Evolutionary conservation across 2,329 filamentous ascomycete genomes (phyloP).

Genomic region (Exophiala sp.): DNA sequence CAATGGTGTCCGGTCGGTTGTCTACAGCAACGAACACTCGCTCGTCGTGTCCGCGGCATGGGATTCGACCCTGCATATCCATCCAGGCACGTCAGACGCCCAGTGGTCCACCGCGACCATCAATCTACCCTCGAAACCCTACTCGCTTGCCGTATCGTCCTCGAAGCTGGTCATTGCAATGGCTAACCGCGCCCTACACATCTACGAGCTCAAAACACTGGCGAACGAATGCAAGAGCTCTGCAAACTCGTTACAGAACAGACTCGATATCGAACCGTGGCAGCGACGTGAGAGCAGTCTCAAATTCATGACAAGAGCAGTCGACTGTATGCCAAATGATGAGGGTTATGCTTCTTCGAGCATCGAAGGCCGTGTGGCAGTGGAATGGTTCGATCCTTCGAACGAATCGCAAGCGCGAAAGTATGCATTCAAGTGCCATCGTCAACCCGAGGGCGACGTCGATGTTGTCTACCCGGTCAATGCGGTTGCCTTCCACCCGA

Average conservation of each 20-base stretch:
- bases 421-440: conserved; percentile 98
- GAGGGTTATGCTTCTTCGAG: conserved; percentile 87
- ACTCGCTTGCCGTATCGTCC: conserved; percentile 72
- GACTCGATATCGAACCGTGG: conserved; percentile 69
- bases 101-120: conserved; percentile 59
- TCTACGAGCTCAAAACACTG: conserved; percentile 80
- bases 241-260: conserved; percentile 40
- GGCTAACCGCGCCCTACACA: conserved; percentile 87
- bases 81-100: conserved; percentile 55
- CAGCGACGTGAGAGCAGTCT: conserved; percentile 90
- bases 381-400: conserved; percentile 95
- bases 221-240: conserved; percentile 51
- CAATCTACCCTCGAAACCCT: conserved; percentile 77
- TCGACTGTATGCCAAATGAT: conserved; percentile 95
- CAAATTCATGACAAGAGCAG: conserved; percentile 91
- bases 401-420: conserved; percentile 84
- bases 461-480: conserved; percentile 92
- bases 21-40: conserved; percentile 72
- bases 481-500: conserved; percentile 80
- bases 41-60: conserved; percentile 87
- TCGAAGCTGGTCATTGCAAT: conserved; percentile 93
- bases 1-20: conserved; percentile 75
- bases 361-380: conserved; percentile 92
- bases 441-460: conserved; percentile 65
- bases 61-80: conserved; percentile 86